Conservation (phyloP, 2,329 filamentous ascomycete species). For the Aspergillus piperis region DNA sequence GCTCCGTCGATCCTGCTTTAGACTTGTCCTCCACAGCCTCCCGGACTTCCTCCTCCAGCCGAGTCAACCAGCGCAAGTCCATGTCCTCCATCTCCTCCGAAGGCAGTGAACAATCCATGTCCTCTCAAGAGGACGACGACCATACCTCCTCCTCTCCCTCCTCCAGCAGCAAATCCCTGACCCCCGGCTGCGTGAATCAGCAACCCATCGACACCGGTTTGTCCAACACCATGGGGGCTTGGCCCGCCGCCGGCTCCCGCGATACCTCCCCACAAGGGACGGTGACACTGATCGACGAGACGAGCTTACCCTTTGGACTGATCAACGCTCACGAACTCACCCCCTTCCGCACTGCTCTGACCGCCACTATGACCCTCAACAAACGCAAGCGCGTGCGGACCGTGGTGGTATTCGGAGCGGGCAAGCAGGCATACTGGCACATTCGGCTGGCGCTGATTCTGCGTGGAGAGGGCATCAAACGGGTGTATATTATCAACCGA, state of each 20-base stretch:
- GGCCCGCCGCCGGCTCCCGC: conserved; percentile 37
- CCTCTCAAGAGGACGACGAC: conserved; percentile 31
- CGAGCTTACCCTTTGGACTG: conserved; percentile 61
- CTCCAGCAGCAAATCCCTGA: conserved; percentile 27
- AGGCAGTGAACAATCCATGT: conserved; percentile 38
- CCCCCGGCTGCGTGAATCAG: conserved; percentile 34
- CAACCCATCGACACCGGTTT: conserved; percentile 28
- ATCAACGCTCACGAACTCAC: conserved; percentile 70
- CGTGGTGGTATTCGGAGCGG: conserved; percentile 81
- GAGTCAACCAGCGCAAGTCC: conserved; percentile 29
- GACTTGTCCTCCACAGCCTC: conserved; percentile 11
- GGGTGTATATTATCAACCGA: conserved; percentile 81
- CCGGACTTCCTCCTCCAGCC: conserved; percentile 7
- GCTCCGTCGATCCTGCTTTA: conserved; percentile 35
- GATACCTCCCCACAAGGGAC: conserved; percentile 57
- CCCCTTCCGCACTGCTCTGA: conserved; percentile 68
- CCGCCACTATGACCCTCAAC: conserved; percentile 61
- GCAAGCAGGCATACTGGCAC: conserved; percentile 93
- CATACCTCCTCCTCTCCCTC: background rate
- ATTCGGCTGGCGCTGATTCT: conserved; percentile 75
- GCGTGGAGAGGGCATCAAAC: conserved; percentile 67
- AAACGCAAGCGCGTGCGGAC: conserved; percentile 70
- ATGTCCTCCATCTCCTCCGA: conserved; percentile 39
- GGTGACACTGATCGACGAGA: conserved; percentile 60
- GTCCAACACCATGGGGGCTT: conserved; percentile 35